These are phyloP conservation scores for Calonectria pseudoreteaudii DNA, from an alignment of 2,329 filamentous ascomycete genomes.

Conservation along the genomic window DNA sequence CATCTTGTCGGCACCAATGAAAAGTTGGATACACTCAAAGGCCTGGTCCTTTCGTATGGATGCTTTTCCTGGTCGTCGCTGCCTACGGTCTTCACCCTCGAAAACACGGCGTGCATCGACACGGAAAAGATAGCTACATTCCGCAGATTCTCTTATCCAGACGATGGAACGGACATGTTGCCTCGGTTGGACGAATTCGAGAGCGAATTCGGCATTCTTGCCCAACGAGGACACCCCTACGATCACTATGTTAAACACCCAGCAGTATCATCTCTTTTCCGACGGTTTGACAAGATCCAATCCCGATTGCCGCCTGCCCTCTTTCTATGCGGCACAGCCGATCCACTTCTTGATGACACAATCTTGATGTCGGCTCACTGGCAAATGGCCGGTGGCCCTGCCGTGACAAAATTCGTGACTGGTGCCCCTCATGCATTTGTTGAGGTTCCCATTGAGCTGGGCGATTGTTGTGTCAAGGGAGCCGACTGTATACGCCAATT, in stretches of 20 bases:
- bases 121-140: not conserved
- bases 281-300: not conserved
- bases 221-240: not conserved
- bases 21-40: not conserved
- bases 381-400: not conserved
- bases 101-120: not conserved
- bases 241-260: not conserved
- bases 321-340: not conserved
- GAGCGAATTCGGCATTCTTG: not conserved
- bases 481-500: not conserved
- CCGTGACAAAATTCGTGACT: not conserved
- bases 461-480: not conserved
- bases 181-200: not conserved
- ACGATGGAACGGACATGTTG: not conserved
- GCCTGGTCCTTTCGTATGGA: not conserved
- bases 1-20: not conserved
- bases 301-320: not conserved
- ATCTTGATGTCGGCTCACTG: not conserved
- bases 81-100: not conserved
- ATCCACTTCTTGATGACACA: not conserved
- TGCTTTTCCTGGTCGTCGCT: constrained; percentile 1
- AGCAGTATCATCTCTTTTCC: not conserved
- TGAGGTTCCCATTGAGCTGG: not conserved
- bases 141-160: not conserved
- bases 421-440: not conserved